Conservation (phyloP, 78 protist species). For the Dictyostelium capitatum region DNA sequence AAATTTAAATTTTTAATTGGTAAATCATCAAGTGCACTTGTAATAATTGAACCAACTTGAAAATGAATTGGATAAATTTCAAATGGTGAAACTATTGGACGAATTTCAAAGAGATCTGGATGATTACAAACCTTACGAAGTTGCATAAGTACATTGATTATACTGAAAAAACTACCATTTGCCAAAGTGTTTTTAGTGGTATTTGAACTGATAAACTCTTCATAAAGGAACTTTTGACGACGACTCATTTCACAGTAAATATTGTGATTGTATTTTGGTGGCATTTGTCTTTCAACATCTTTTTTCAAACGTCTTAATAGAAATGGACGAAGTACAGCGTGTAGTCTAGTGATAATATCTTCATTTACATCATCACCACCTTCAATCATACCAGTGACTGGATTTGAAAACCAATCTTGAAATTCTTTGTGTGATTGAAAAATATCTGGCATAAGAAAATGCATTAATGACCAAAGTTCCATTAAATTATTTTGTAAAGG, state of each 20-base stretch:
- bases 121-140: conserved; percentile 97
- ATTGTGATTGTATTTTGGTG: conserved; percentile 87
- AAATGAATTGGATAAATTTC: not conserved
- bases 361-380: conserved; percentile 92
- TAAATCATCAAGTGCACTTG: not conserved
- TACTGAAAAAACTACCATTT: conserved; percentile 28
- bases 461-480: conserved; percentile 96
- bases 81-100: conserved; percentile 76
- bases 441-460: conserved; percentile 94
- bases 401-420: conserved; percentile 93
- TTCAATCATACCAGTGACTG: conserved; percentile 52
- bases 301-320: conserved; percentile 95
- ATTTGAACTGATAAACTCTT: conserved; percentile 63
- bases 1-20: conserved; percentile 43
- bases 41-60: not conserved
- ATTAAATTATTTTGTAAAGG: conserved; percentile 92
- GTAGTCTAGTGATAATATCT: conserved; percentile 89
- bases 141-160: conserved; percentile 96
- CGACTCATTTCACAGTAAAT: conserved; percentile 82
- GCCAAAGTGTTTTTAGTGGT: conserved; percentile 73
- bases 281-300: conserved; percentile 95
- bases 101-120: conserved; percentile 93
- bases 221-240: conserved; percentile 90
- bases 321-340: conserved; percentile 96
- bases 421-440: conserved; percentile 93